A percentile compares a stretch with the other conserved stretches of the same genome.
phyloP scores from a whole-genome alignment of 2,329 filamentous ascomycete species.

The Pseudopyrenochaeta lycopersici region DNA sequence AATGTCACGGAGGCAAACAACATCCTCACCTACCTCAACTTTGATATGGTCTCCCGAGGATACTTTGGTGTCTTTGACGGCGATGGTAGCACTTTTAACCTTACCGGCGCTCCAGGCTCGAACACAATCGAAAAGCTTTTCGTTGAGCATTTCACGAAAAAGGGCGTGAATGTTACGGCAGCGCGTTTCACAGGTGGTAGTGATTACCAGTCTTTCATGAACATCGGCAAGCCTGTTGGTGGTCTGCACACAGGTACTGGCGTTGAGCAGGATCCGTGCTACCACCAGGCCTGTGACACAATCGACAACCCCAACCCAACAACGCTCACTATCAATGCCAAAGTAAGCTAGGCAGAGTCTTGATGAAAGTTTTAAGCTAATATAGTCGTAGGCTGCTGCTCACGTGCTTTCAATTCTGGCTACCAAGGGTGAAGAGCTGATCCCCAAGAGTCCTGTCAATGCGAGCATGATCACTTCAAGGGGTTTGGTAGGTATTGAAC shows the following conservation, averaged over 20 bases:
- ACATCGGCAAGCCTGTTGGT: slow-evolving; percentile 51
- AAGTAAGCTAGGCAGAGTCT: slow-evolving; percentile 29
- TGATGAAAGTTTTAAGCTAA: slow-evolving; percentile 7
- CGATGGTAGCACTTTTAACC: slow-evolving; percentile 46
- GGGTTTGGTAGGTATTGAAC: slow-evolving; percentile 37
- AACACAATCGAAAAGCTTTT: slow-evolving; percentile 48
- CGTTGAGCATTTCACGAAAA: slow-evolving; percentile 44
- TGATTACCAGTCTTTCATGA: slow-evolving; percentile 53
- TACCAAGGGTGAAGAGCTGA: slow-evolving; percentile 40
- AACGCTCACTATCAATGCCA: slow-evolving; percentile 49
- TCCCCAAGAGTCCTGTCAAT: slow-evolving; percentile 46
- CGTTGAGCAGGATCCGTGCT: slow-evolving; percentile 50
- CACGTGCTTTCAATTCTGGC: slow-evolving; percentile 47
- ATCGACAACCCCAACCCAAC: slow-evolving; percentile 49
- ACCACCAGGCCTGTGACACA: slow-evolving; percentile 51
- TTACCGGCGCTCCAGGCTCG: slow-evolving; percentile 45
- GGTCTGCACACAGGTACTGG: slow-evolving; percentile 53
- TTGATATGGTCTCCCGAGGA: slow-evolving; percentile 54
- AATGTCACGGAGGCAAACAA: slow-evolving; percentile 43
- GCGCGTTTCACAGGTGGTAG: slow-evolving; percentile 51
- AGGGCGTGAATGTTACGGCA: slow-evolving; percentile 47
- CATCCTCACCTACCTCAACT: slow-evolving; percentile 54
- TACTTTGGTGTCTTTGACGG: slow-evolving; percentile 53
- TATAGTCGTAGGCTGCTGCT: slow-evolving; percentile 36
- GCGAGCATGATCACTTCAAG: slow-evolving; percentile 38